A percentile compares a stretch with the other conserved stretches of the same genome.
Conservation (phyloP, 2,329 filamentous ascomycete genomes). For the Mycogone perniciosa region DNA sequence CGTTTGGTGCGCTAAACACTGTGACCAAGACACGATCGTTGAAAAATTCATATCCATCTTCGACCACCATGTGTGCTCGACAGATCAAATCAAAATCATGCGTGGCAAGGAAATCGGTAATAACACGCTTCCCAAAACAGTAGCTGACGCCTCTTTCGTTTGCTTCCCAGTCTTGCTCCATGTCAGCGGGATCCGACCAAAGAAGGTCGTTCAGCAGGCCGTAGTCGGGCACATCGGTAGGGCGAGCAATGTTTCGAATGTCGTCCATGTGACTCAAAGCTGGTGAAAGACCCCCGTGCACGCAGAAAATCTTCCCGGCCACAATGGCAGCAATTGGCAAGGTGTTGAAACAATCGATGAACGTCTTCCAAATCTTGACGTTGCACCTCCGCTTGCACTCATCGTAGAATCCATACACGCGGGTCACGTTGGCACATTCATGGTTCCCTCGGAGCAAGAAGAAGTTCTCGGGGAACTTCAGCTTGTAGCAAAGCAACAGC, state of each 20-base stretch:
- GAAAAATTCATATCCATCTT: constrained; percentile 99
- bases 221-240: constrained; percentile 96
- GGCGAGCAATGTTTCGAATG: constrained; percentile 89
- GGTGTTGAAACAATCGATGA: constrained; percentile 93
- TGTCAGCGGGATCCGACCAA: constrained; percentile 96
- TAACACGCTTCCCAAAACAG: constrained; percentile 97
- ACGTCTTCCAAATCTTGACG: constrained; percentile 97
- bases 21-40: constrained; percentile 92
- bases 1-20: constrained; percentile 95
- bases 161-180: constrained; percentile 96
- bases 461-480: constrained; percentile 96
- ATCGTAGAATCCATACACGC: constrained; percentile 96
- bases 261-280: constrained; percentile 96
- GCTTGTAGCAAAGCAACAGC: constrained; percentile 88
- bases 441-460: constrained; percentile 92
- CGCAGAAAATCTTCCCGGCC: constrained; percentile 94
- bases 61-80: constrained; percentile 97
- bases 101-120: constrained; percentile 86
- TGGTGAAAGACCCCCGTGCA: constrained; percentile 90
- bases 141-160: constrained; percentile 97
- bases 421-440: constrained; percentile 92
- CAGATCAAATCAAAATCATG: constrained; percentile 98
- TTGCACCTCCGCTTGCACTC: constrained; percentile 96
- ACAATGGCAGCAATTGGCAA: constrained; percentile 95
- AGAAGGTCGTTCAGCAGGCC: constrained; percentile 89